These are phyloP conservation scores for Kwoniella botswanensis DNA, from an alignment of 768 basidiomycete genomes.

Conservation along the genomic window DNA sequence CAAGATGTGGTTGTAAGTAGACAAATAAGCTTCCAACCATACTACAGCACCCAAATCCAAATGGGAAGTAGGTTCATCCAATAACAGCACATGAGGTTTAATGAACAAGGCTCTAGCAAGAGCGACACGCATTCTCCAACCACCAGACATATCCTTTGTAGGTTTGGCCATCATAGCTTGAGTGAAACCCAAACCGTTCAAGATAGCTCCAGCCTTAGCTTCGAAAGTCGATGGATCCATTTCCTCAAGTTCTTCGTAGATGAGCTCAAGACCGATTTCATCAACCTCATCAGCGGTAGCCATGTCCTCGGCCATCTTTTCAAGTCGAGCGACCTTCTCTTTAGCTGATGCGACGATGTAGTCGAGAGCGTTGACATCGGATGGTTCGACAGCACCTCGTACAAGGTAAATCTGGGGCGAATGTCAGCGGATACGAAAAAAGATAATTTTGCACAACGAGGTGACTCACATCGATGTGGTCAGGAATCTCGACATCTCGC, in stretches of 20 bases:
- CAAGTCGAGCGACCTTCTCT: constrained; percentile 89
- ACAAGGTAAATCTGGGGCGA: constrained; percentile 80
- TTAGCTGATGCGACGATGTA: constrained; percentile 92
- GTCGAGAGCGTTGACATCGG: constrained; percentile 93
- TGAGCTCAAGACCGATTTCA: constrained; percentile 80
- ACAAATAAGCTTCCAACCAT: constrained; percentile 97
- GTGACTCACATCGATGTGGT: constrained; percentile 75
- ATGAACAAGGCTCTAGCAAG: constrained; percentile 94
- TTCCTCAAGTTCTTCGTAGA: constrained; percentile 96
- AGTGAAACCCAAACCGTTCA: constrained; percentile 95
- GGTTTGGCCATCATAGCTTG: constrained; percentile 91
- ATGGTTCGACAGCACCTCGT: constrained; percentile 91
- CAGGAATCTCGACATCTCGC: constrained; percentile 91
- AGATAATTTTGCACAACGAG: neutral
- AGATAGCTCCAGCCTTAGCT: constrained; percentile 89
- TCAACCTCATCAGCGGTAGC: constrained; percentile 88
- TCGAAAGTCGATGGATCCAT: constrained; percentile 95
- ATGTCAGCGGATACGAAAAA: neutral
- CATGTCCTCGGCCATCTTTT: constrained; percentile 90
- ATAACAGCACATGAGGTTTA: constrained; percentile 91
- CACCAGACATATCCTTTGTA: constrained; percentile 98
- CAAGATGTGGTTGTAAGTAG: constrained; percentile 98
- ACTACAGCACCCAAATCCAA: constrained; percentile 97
- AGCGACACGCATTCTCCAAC: constrained; percentile 98
- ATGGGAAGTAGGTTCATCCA: constrained; percentile 78